phyloP scores from a whole-genome alignment of 345 rosid species.

The Pugionium cornutum region DNA sequence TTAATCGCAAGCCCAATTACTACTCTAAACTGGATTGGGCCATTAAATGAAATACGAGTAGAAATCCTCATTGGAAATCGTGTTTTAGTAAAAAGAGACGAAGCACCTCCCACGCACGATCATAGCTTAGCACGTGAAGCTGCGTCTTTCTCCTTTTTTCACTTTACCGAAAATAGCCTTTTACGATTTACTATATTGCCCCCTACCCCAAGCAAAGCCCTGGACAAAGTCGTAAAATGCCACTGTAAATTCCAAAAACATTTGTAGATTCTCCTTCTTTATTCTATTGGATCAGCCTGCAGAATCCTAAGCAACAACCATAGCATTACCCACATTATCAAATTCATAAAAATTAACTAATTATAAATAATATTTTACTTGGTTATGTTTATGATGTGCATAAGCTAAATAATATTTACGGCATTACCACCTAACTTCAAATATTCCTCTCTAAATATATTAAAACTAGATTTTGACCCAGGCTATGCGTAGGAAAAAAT shows the following conservation, averaged over 20 bases:
- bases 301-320: slow-evolving; percentile 41
- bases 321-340: slow-evolving; percentile 32
- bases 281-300: slow-evolving; percentile 32
- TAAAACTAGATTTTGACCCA: no score
- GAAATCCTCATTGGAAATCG: slow-evolving; percentile 5
- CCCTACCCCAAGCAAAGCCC: neutral
- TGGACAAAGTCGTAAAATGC: slow-evolving; percentile 27
- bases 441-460: no score
- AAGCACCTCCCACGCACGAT: slow-evolving; percentile 39
- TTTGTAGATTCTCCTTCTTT: slow-evolving; percentile 22
- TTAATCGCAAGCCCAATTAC: neutral
- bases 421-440: no score
- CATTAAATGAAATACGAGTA: neutral
- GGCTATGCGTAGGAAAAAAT: no score
- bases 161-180: slow-evolving; percentile 21
- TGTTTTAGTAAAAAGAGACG: slow-evolving; percentile 9
- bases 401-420: no score
- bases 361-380: neutral
- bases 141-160: slow-evolving; percentile 33
- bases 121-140: slow-evolving; percentile 37
- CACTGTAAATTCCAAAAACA: slow-evolving; percentile 23
- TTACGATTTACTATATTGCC: neutral
- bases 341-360: slow-evolving; percentile 17
- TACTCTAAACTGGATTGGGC: neutral
- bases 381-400: no score